phyloP scores from a whole-genome alignment of 1,139 yeast genomes.

The Hansenula lynferdii region DNA sequence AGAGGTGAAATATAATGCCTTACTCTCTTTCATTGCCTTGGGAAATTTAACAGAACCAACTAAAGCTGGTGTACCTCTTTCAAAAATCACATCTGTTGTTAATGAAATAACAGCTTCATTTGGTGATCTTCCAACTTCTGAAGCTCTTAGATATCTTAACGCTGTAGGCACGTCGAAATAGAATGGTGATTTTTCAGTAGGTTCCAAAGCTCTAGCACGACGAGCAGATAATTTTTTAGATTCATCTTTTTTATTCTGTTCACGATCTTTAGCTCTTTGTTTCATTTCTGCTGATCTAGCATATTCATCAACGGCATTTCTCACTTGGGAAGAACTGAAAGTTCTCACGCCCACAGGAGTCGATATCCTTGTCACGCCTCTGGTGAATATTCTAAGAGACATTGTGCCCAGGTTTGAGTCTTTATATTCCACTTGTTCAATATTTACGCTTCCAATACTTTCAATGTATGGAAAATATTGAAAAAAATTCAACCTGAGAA shows the following conservation, averaged over 20 bases:
- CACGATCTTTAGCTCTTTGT: slow-evolving; percentile 21
- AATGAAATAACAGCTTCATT: slow-evolving; percentile 64
- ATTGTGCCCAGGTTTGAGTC: neutral
- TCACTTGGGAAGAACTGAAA: slow-evolving; percentile 2
- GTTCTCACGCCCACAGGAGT: neutral
- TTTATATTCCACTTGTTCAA: too few species aligned
- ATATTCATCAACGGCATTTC: slow-evolving; percentile 22
- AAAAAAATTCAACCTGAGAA: neutral
- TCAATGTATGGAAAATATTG: neutral
- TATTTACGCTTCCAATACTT: neutral
- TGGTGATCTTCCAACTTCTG: slow-evolving; percentile 81
- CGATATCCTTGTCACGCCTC: neutral
- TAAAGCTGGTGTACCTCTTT: slow-evolving; percentile 73
- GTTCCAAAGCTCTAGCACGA: slow-evolving; percentile 20
- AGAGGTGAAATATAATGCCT: slow-evolving; percentile 65
- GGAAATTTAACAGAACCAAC: slow-evolving; percentile 75
- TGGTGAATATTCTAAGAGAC: neutral
- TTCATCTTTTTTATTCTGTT: slow-evolving; percentile 19
- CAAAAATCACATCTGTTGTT: slow-evolving; percentile 65
- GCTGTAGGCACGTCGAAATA: slow-evolving; percentile 74
- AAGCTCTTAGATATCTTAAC: slow-evolving; percentile 74
- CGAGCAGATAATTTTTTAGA: slow-evolving; percentile 21
- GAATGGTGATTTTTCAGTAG: slow-evolving; percentile 20
- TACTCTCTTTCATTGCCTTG: slow-evolving; percentile 59
- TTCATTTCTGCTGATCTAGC: slow-evolving; percentile 23